Evolutionary conservation across 225 moss, liverwort and hornwort species (phyloP).

Genomic region (Sphagnum contortum): DNA sequence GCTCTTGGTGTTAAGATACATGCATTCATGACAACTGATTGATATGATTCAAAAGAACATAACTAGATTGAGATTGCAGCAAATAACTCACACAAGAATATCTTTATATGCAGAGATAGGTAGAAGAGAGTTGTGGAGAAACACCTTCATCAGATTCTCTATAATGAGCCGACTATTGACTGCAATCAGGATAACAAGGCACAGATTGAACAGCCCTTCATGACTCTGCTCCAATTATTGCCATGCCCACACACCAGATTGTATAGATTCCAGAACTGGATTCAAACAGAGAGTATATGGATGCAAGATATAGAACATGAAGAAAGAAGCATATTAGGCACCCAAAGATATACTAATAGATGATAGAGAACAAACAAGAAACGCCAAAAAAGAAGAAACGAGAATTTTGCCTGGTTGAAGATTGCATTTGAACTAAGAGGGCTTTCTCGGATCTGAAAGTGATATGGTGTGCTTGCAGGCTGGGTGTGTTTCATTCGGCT

Average conservation of each 20-base stretch:
- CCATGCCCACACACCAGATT: slow-evolving; percentile 22
- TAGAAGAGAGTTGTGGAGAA: background rate
- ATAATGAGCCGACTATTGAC: slow-evolving; percentile 83
- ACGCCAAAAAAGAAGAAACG: background rate
- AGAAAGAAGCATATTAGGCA: too few relatives aligned
- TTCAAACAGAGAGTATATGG: too few relatives aligned
- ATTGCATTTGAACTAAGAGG: slow-evolving; percentile 93
- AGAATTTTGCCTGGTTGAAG: slow-evolving; percentile 50
- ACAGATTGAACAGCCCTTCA: slow-evolving; percentile 85
- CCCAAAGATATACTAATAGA: background rate
- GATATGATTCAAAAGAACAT: background rate
- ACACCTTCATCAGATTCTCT: slow-evolving; percentile 93
- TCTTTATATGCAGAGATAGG: background rate
- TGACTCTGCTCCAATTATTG: slow-evolving; percentile 57
- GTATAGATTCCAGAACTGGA: background rate
- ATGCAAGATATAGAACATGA: too few relatives aligned
- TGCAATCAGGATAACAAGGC: slow-evolving; percentile 71
- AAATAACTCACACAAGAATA: too few relatives aligned
- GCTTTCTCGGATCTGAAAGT: slow-evolving; percentile 61
- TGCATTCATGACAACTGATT: background rate
- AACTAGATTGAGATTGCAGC: background rate
- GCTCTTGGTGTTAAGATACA: background rate
- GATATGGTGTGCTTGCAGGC: slow-evolving; percentile 55
- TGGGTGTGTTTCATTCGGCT: slow-evolving; percentile 10
- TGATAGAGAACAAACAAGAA: background rate